Conservation (phyloP, 2,329 filamentous ascomycete species). For the Mycosphaerelloides madeirae region DNA sequence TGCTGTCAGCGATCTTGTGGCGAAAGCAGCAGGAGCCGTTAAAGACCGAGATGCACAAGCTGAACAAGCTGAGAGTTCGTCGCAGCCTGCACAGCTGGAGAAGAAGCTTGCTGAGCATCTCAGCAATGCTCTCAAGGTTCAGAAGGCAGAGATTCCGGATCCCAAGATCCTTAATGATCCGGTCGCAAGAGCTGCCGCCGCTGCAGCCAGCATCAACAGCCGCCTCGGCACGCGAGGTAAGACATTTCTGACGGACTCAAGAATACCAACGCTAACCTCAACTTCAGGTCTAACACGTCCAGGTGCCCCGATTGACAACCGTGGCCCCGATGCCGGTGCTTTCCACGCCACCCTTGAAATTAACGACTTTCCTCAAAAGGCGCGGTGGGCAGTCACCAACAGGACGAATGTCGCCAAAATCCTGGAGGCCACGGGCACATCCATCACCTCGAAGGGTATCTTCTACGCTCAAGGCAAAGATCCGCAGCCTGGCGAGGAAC, state of each 20-base stretch:
- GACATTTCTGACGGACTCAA: neutral
- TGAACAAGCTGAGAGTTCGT: slow-evolving; percentile 10
- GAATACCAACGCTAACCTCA: neutral
- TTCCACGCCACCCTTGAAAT: slow-evolving; percentile 98
- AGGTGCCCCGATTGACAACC: slow-evolving; percentile 95
- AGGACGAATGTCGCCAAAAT: slow-evolving; percentile 98
- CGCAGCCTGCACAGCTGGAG: slow-evolving; percentile 13
- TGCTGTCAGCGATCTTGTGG: slow-evolving; percentile 51
- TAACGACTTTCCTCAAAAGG: slow-evolving; percentile 99
- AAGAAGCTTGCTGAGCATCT: slow-evolving; percentile 42
- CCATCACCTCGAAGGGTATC: slow-evolving; percentile 93
- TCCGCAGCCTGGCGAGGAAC: slow-evolving; percentile 66
- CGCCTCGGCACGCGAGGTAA: slow-evolving; percentile 78
- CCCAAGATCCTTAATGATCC: slow-evolving; percentile 31
- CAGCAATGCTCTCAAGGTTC: slow-evolving; percentile 67
- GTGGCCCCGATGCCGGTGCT: slow-evolving; percentile 91
- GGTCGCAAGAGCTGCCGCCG: slow-evolving; percentile 62
- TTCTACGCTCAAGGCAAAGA: slow-evolving; percentile 82
- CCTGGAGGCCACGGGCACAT: slow-evolving; percentile 86
- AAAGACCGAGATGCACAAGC: slow-evolving; percentile 22
- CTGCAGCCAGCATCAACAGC: slow-evolving; percentile 83
- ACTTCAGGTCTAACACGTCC: slow-evolving; percentile 64
- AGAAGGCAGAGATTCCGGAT: slow-evolving; percentile 59
- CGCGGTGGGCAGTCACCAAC: slow-evolving; percentile 97
- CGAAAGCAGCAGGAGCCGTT: slow-evolving; percentile 57